These are phyloP conservation scores for Paxillus involutus DNA, from an alignment of 768 basidiomycete genomes.

Conservation along the genomic window DNA sequence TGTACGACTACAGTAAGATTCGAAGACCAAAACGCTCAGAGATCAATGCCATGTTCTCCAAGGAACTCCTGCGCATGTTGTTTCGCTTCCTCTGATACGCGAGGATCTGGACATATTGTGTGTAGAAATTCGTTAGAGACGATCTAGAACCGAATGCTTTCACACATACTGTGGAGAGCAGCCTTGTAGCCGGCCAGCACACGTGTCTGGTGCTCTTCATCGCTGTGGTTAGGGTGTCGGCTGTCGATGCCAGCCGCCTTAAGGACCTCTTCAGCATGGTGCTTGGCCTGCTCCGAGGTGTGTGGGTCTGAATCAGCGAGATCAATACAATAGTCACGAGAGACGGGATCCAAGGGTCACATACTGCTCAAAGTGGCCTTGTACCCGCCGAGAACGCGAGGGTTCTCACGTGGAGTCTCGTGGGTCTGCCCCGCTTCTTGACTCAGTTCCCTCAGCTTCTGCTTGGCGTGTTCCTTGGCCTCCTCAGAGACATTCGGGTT, in stretches of 20 bases:
- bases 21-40: constrained; percentile 3
- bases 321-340: not conserved
- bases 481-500: constrained; percentile 58
- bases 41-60: constrained; percentile 23
- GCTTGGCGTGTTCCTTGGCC: constrained; percentile 49
- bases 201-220: constrained; percentile 43
- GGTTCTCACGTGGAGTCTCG: constrained; percentile 7
- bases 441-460: constrained; percentile 44
- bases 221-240: constrained; percentile 25
- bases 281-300: constrained; percentile 50
- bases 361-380: constrained; percentile 49
- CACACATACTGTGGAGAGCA: constrained; percentile 44
- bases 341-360: constrained; percentile 2
- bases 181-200: constrained; percentile 60
- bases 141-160: not conserved
- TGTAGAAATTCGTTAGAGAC: not conserved
- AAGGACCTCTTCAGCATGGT: constrained; percentile 54
- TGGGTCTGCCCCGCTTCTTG: constrained; percentile 9
- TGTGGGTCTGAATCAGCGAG: constrained; percentile 35
- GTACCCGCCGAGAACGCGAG: constrained; percentile 43
- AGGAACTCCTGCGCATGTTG: constrained; percentile 45
- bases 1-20: not conserved
- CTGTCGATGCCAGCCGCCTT: constrained; percentile 42
- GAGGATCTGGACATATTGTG: constrained; percentile 35
- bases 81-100: constrained; percentile 49